These are phyloP conservation scores for Exophiala sideris DNA, from an alignment of 2,329 filamentous ascomycete genomes.

Conservation along the genomic window DNA sequence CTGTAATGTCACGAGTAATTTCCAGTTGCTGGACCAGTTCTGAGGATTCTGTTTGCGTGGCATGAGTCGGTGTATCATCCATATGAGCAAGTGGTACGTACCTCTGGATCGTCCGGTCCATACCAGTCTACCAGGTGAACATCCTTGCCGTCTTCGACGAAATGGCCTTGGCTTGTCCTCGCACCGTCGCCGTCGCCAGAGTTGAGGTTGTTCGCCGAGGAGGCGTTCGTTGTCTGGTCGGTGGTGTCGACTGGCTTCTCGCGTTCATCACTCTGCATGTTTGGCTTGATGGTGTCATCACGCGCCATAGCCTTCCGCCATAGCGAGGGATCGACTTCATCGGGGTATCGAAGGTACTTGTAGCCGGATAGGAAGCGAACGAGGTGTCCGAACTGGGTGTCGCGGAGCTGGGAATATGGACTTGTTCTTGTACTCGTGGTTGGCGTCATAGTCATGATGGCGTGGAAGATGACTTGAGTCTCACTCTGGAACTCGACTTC, in stretches of 20 bases:
- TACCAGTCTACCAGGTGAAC: slow-evolving; percentile 9
- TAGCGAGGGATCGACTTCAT: slow-evolving; percentile 2
- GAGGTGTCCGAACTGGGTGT: slow-evolving; percentile 2
- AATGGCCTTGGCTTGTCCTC: not conserved
- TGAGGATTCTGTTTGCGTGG: slow-evolving; percentile 5
- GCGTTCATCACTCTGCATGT: not conserved
- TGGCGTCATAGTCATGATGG: too few species aligned
- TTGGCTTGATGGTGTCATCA: not conserved
- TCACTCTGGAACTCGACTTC: too few species aligned
- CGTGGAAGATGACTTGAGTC: too few species aligned
- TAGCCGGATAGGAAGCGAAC: not conserved
- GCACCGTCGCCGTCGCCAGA: too few species aligned
- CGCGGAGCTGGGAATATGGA: not conserved
- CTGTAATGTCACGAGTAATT: not conserved
- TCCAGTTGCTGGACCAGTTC: slow-evolving; percentile 1
- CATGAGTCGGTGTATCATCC: not conserved
- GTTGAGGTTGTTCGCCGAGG: too few species aligned
- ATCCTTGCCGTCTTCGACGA: slow-evolving; percentile 1
- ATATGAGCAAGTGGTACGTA: not conserved
- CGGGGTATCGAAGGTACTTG: slow-evolving; percentile 1
- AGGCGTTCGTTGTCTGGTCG: too few species aligned
- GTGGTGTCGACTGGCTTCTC: too few species aligned
- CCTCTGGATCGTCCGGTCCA: slow-evolving; percentile 7
- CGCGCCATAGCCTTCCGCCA: not conserved
- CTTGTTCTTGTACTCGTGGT: too few species aligned